Percentiles rank a stretch among this genome's conserved stretches.
These are phyloP conservation scores for Talaromyces thailandensis DNA, from an alignment of 495 filamentous ascomycete species.

Conservation along the genomic window DNA sequence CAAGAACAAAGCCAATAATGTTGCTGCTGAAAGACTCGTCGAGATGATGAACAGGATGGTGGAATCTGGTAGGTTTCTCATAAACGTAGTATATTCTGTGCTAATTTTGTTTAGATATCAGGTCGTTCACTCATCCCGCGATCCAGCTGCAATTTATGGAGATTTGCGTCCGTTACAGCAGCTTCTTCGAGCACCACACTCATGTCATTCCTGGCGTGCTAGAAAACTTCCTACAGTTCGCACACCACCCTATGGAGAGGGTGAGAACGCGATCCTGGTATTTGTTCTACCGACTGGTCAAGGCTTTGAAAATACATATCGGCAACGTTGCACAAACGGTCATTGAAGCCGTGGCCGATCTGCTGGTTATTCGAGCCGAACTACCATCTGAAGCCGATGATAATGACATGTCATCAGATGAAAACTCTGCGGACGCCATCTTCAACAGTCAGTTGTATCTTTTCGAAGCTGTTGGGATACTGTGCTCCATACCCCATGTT, in stretches of 20 bases:
- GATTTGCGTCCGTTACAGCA: slow-evolving; percentile 84
- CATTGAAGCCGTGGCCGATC: slow-evolving; percentile 79
- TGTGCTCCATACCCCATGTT: slow-evolving; percentile 69
- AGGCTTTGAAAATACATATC: slow-evolving; percentile 70
- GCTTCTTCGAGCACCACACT: slow-evolving; percentile 82
- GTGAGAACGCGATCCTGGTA: slow-evolving; percentile 93
- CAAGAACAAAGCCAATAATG: slow-evolving; percentile 68
- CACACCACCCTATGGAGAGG: slow-evolving; percentile 76
- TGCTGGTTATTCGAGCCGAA: slow-evolving; percentile 86
- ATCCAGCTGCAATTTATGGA: slow-evolving; percentile 97
- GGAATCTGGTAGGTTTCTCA: slow-evolving; percentile 60
- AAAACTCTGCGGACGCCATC: slow-evolving; percentile 75
- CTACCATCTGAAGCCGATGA: slow-evolving; percentile 60
- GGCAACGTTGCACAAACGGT: slow-evolving; percentile 84
- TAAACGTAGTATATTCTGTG: background rate
- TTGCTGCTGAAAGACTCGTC: slow-evolving; percentile 66
- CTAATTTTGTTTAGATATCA: slow-evolving; percentile 50
- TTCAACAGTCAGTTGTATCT: slow-evolving; percentile 89
- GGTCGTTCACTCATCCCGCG: slow-evolving; percentile 78
- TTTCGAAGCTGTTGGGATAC: slow-evolving; percentile 87
- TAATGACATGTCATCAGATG: slow-evolving; percentile 87
- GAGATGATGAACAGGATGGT: slow-evolving; percentile 94
- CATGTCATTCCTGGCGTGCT: slow-evolving; percentile 72
- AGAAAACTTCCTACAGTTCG: slow-evolving; percentile 84
- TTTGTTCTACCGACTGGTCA: slow-evolving; percentile 88